phyloP scores from a whole-genome alignment of 2,329 filamentous ascomycete species.

The Nemania sp. region DNA sequence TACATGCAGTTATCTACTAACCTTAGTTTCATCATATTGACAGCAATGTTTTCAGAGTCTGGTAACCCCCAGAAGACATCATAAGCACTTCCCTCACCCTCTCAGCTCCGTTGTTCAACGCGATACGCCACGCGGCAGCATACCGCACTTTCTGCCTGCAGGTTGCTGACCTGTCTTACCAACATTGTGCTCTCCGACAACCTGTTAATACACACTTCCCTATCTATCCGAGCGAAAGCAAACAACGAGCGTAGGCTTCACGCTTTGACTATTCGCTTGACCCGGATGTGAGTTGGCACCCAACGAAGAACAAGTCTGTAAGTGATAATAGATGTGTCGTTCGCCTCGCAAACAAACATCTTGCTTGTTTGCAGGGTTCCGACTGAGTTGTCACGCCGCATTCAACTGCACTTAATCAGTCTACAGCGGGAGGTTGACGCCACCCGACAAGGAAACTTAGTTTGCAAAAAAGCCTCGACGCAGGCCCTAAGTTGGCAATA shows the following conservation, averaged over 20 bases:
- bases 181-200: too few species aligned
- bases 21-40: too few species aligned
- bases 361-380: slow-evolving; percentile 3
- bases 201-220: not conserved
- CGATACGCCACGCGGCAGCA: slow-evolving; percentile 1
- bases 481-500: slow-evolving; percentile 19
- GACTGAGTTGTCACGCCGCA: slow-evolving; percentile 9
- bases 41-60: too few species aligned
- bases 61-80: too few species aligned
- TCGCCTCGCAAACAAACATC: not conserved
- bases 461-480: slow-evolving; percentile 21
- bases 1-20: too few species aligned
- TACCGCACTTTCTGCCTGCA: not conserved
- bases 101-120: too few species aligned
- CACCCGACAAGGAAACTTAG: slow-evolving; percentile 15
- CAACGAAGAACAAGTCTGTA: not conserved
- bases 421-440: slow-evolving; percentile 11
- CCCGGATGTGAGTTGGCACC: not conserved
- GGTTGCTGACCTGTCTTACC: too few species aligned
- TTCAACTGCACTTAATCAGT: slow-evolving; percentile 1
- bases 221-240: not conserved
- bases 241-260: not conserved
- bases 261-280: not conserved
- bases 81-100: too few species aligned
- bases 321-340: not conserved